A percentile compares a stretch with the other conserved stretches of the same genome.
Conservation (phyloP, 2,329 filamentous ascomycete genomes). For the Raffaelea deltoideospora region DNA sequence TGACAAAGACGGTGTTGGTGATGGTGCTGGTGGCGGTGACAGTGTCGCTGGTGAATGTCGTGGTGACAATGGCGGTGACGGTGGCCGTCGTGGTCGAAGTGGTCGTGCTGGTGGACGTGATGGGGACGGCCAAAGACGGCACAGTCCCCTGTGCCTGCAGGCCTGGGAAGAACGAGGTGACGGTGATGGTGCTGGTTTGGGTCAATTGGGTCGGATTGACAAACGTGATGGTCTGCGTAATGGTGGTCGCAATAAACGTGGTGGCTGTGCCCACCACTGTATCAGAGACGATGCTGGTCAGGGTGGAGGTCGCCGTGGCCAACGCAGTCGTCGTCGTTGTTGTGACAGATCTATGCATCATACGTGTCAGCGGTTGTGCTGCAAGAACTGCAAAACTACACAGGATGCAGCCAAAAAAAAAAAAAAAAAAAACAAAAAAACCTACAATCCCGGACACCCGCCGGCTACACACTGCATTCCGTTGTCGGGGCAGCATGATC, state of each 20-base stretch:
- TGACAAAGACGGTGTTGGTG: slow-evolving; percentile 10
- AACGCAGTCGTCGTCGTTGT: slow-evolving; percentile 5
- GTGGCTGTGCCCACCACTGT: slow-evolving; percentile 5
- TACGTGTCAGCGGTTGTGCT: too few relatives aligned
- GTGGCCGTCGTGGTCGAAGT: slow-evolving; percentile 1
- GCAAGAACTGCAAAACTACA: too few relatives aligned
- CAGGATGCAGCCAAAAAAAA: too few relatives aligned
- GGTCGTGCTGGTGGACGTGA: background rate
- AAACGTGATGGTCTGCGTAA: slow-evolving; percentile 13
- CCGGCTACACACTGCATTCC: background rate
- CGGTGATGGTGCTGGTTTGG: slow-evolving; percentile 10
- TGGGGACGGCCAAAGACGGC: background rate
- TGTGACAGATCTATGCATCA: background rate
- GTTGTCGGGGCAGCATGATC: slow-evolving; percentile 1
- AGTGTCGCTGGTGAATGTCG: slow-evolving; percentile 7
- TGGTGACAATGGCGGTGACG: slow-evolving; percentile 4
- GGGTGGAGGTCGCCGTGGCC: slow-evolving; percentile 9
- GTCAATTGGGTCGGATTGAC: slow-evolving; percentile 11
- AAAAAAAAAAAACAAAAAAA: background rate
- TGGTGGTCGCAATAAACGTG: slow-evolving; percentile 8
- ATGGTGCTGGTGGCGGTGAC: slow-evolving; percentile 9
- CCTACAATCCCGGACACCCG: background rate
- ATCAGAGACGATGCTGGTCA: slow-evolving; percentile 5
- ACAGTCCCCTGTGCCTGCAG: background rate
- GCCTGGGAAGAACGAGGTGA: slow-evolving; percentile 5